Evolutionary conservation across 1,284 basidiomycete species (phyloP), one percentile per base, ranked within the genome.

Genomic region (Ustilago xerochloae): DNA sequence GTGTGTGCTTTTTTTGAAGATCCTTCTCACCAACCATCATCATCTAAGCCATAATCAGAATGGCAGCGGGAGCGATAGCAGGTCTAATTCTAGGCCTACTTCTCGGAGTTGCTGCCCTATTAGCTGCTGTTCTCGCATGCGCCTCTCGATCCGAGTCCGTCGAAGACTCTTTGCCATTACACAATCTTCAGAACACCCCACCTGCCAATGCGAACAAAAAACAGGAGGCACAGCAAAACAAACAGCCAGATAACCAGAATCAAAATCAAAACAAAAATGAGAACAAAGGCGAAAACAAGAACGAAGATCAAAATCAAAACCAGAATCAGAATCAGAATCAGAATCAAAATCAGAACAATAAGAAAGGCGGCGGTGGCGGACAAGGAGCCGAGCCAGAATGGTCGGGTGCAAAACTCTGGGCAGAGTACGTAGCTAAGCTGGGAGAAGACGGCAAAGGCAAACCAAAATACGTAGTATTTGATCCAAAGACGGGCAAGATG

Each of bases 401-500:
- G 66, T 63, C 66, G 1, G 57, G 66, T 12, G 66, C 61, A 2
- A 59, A 63, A 24, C 35, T 64, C 6, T 69, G 61, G 55, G 32
- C 43, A 1, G 66, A 69, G 43, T 63, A 56, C 36, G 52, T 59
- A 0, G 57, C 56, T 9, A 59, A 63, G 18, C 41, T 47, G 5
- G 61, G 61, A 0, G 29, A 61, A 1, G n/a, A 15, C 2, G 43
- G 36, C 15, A 32, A 33, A 9, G 30, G 4, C 24, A 49, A n/a
- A 1, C 66, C 66, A 3, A 56, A 69, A 53, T 69, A 63, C 18
- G 66, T 64, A n/a, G 57, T 48, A 16, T 69, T 69, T 41, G 60
- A 69, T 53, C 41, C 66, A 8, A 60, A 59, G 53, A 47, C 47
- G 22, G 56, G 41, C 16, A 58, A 63, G 53, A 63, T 69, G 39